These are phyloP conservation scores for Ustilago lituana DNA, from an alignment of 1,284 basidiomycete genomes.

Conservation along the genomic window DNA sequence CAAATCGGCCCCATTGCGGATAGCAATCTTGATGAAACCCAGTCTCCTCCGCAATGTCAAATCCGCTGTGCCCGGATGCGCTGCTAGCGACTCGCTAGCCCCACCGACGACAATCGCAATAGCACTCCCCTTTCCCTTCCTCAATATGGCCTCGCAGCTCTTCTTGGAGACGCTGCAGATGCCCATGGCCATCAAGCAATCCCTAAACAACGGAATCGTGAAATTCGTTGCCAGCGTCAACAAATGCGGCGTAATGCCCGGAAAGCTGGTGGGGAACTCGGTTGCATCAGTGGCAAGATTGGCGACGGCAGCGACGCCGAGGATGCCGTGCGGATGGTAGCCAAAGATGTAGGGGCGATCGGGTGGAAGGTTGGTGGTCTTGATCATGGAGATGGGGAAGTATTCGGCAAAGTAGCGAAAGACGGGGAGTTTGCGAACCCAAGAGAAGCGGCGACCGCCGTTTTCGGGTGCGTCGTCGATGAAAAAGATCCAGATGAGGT, in stretches of 20 bases:
- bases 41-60: constrained; percentile 79
- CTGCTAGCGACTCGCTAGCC: constrained; percentile 90
- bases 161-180: constrained; percentile 90
- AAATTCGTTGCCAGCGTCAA: constrained; percentile 89
- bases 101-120: constrained; percentile 97
- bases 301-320: constrained; percentile 79
- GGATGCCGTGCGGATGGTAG: constrained; percentile 64
- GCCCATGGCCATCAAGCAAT: constrained; percentile 79
- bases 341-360: constrained; percentile 93
- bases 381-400: constrained; percentile 76
- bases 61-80: constrained; percentile 92
- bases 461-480: constrained; percentile 78
- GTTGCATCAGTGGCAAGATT: constrained; percentile 95
- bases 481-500: constrained; percentile 81
- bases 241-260: constrained; percentile 90
- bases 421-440: constrained; percentile 77
- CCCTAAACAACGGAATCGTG: constrained; percentile 89
- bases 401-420: constrained; percentile 91
- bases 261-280: constrained; percentile 88
- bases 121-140: constrained; percentile 70
- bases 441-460: constrained; percentile 81
- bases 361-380: constrained; percentile 78
- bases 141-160: constrained; percentile 88
- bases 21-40: constrained; percentile 96
- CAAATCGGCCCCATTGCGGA: constrained; percentile 77